phyloP scores from a whole-genome alignment of 495 filamentous ascomycete genomes.

The Lasiosphaeria miniovina region DNA sequence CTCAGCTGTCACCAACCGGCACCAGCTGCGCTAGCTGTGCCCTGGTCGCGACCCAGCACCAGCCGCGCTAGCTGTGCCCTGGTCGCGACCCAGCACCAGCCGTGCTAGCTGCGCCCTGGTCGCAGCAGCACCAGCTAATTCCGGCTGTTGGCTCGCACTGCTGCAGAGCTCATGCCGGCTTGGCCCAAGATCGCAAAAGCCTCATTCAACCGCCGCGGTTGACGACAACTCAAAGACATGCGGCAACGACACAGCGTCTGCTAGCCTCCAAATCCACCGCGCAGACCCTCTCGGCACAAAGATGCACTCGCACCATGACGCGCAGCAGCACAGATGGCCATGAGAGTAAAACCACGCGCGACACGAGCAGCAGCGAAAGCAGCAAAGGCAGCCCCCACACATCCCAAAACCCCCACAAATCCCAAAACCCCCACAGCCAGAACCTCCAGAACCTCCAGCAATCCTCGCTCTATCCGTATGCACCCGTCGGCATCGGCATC shows the following conservation, averaged over 20 bases:
- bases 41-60: too few species aligned
- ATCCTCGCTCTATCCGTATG: constrained; percentile 11
- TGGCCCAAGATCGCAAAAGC: background rate
- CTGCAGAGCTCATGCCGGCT: background rate
- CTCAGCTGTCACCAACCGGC: too few species aligned
- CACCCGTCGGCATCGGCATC: constrained; percentile 21
- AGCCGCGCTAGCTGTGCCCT: too few species aligned
- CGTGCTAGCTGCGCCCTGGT: too few species aligned
- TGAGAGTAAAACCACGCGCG: constrained; percentile 7
- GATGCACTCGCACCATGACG: constrained; percentile 23
- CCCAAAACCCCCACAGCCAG: background rate
- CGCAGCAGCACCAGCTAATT: background rate
- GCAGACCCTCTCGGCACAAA: background rate
- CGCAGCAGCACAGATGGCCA: constrained; percentile 20
- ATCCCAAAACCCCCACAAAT: constrained; percentile 10
- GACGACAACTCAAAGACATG: background rate
- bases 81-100: too few species aligned
- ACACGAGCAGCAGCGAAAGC: background rate
- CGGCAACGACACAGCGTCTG: background rate
- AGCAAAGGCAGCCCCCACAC: constrained; percentile 2
- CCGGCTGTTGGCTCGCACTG: background rate
- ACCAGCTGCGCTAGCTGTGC: too few species aligned
- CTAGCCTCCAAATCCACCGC: background rate
- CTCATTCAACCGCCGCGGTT: background rate
- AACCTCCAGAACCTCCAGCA: background rate